phyloP scores from a whole-genome alignment of 2,329 filamentous ascomycete species.

The Aspergillus novofumigatus region DNA sequence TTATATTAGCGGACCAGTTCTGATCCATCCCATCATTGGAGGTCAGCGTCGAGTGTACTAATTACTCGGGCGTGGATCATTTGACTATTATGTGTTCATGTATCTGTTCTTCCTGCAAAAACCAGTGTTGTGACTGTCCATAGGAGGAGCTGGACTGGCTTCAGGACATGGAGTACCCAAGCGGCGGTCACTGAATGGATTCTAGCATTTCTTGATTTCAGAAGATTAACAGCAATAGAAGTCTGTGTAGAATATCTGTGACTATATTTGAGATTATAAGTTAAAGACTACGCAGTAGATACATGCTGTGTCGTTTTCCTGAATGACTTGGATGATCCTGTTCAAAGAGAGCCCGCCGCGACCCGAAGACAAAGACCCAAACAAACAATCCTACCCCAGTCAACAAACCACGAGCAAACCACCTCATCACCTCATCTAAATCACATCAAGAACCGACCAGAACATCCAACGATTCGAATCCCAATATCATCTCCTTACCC shows the following conservation, averaged over 20 bases:
- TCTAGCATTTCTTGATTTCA: not conserved
- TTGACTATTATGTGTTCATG: not conserved
- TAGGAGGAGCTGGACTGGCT: not conserved
- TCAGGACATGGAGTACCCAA: not conserved
- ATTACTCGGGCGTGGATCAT: not conserved
- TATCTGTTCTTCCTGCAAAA: not conserved
- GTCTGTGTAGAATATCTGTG: not conserved
- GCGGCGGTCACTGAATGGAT: not conserved
- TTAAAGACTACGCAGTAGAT: too few relatives aligned
- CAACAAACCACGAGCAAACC: not conserved
- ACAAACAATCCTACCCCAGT: not conserved
- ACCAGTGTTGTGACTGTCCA: not conserved
- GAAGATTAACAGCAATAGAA: not conserved
- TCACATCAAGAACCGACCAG: not conserved
- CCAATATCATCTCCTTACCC: not conserved
- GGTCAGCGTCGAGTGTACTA: not conserved
- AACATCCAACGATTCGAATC: not conserved
- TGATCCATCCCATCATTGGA: not conserved
- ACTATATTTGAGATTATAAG: not conserved
- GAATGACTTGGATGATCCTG: too few relatives aligned
- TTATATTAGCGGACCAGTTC: constrained; percentile 6
- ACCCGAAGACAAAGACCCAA: not conserved
- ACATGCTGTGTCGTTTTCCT: not conserved
- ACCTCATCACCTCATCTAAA: not conserved
- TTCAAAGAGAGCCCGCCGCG: not conserved